These are phyloP conservation scores for Cylindricascospora bacillispora DNA, from an alignment of 1,139 yeast species.

Conservation along the genomic window DNA sequence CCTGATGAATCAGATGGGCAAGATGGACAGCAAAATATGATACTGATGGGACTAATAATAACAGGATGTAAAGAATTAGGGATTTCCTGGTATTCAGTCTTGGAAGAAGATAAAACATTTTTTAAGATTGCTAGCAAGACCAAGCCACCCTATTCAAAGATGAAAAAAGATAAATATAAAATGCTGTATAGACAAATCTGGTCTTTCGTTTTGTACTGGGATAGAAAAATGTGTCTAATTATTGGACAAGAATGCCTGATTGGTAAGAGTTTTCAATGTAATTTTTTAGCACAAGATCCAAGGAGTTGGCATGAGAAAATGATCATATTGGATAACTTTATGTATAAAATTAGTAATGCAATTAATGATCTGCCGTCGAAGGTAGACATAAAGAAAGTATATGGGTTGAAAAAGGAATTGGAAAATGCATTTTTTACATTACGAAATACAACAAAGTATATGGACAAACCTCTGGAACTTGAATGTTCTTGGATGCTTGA, in stretches of 20 bases:
- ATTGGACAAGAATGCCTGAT: constrained; percentile 22
- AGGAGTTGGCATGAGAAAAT: no score
- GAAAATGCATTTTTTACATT: no score
- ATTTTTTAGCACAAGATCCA: constrained; percentile 2
- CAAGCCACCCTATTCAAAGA: constrained; percentile 9
- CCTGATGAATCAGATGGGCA: constrained; percentile 26
- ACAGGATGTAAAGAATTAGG: constrained; percentile 22
- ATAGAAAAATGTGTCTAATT: constrained; percentile 19
- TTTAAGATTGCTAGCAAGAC: constrained; percentile 11
- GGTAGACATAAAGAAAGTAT: no score
- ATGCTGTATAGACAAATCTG: constrained; percentile 15
- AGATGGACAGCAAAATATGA: constrained; percentile 18
- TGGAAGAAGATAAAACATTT: constrained; percentile 8
- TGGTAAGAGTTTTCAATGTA: constrained; percentile 12
- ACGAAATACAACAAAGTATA: no score
- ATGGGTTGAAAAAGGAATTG: no score
- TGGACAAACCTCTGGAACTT: constrained; percentile 8
- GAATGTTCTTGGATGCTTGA: constrained; percentile 16
- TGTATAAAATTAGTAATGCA: no score
- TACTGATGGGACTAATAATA: constrained; percentile 20
- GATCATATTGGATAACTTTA: no score
- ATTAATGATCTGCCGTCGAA: no score
- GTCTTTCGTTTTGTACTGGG: constrained; percentile 22
- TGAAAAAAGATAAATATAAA: constrained; percentile 10
- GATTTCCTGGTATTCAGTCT: constrained; percentile 16